Evolutionary conservation across 352 stramenopile genomes (phyloP), one percentile per base, ranked within the genome.

Genomic region (Phytopythium vexans): DNA sequence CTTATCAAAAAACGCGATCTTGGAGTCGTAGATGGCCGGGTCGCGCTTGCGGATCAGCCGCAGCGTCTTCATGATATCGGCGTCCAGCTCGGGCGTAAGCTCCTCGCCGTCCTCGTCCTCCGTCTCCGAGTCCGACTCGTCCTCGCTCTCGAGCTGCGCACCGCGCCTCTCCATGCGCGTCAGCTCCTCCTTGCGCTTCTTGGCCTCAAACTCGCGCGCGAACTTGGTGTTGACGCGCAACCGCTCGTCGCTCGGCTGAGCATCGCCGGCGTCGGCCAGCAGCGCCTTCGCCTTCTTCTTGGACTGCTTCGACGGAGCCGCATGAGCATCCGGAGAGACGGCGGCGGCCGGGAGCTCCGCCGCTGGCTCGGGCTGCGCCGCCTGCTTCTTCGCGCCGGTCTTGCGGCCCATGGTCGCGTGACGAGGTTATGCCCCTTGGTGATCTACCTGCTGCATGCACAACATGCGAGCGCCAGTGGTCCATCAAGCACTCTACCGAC

Each of bases 11-110:
- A 98, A 98, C 45, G 71, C 68, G 27, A 89, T 82, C 38, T 77
- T 85, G 34, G 73, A 62, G 71, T 98, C 88, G 71, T 98, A 98
- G 51, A 98, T 96, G 46, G 75, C 71, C 43, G 88, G 89, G 66
- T 98, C 92, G 51, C 88, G 93, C 34, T 79, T 92, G 49, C 89
- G 88, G 50, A 98, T 91, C 15, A 97, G 79, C 43, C 88, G 84
- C 15, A 98, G 66, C 52, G 85, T 95, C 66, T 86, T 84, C 51
- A 58, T 71, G 49, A 95, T 95, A 47, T 92, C 82, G 7, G 63
- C 69, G 49, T 95, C 85, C 56, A 95, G 49, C 42, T 82, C 75
- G 31, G 46, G 52, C 31, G 82, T 93, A 31, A 95, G 71, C 52
- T 90, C 70, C 52, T 92, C 83, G 36, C 78, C 85, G 52, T 95